A percentile compares a stretch with the other conserved stretches of the same genome.
These are phyloP conservation scores for Aschersonia sp. DNA, from an alignment of 2,329 filamentous ascomycete genomes.

Conservation along the genomic window DNA sequence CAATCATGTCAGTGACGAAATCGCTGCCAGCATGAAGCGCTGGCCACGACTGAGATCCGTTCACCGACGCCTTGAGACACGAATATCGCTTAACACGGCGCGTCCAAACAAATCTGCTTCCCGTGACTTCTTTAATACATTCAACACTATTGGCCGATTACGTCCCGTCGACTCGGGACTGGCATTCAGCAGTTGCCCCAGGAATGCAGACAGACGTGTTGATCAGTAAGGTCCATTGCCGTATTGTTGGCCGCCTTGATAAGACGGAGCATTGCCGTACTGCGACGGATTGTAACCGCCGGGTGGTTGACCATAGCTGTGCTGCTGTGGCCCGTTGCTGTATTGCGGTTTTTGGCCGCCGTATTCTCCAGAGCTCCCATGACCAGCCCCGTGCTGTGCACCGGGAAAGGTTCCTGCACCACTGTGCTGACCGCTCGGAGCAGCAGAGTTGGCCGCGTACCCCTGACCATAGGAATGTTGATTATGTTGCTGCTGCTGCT, in stretches of 20 bases:
- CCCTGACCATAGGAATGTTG: constrained; percentile 9
- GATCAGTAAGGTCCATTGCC: constrained; percentile 5
- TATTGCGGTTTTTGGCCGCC: constrained; percentile 10
- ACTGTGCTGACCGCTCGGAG: constrained; percentile 9
- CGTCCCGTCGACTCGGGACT: too few species aligned
- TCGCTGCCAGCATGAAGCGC: too few species aligned
- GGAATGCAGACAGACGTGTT: background rate
- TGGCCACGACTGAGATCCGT: too few species aligned
- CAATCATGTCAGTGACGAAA: too few species aligned
- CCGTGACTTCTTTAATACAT: too few species aligned
- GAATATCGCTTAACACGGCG: too few species aligned
- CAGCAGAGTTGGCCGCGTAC: constrained; percentile 7
- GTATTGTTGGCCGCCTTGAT: constrained; percentile 11
- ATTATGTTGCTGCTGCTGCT: constrained; percentile 4
- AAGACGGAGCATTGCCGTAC: constrained; percentile 12
- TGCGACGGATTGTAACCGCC: constrained; percentile 9
- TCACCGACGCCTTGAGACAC: too few species aligned
- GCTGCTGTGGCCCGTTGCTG: constrained; percentile 8
- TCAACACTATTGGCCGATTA: too few species aligned
- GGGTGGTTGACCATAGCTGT: constrained; percentile 2
- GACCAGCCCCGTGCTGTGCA: constrained; percentile 11
- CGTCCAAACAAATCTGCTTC: too few species aligned
- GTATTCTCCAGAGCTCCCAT: constrained; percentile 8
- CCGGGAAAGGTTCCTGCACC: constrained; percentile 8
- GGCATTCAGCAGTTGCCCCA: background rate